phyloP scores from a whole-genome alignment of 371 early-diverging fungal species.

The Circinella minor region DNA sequence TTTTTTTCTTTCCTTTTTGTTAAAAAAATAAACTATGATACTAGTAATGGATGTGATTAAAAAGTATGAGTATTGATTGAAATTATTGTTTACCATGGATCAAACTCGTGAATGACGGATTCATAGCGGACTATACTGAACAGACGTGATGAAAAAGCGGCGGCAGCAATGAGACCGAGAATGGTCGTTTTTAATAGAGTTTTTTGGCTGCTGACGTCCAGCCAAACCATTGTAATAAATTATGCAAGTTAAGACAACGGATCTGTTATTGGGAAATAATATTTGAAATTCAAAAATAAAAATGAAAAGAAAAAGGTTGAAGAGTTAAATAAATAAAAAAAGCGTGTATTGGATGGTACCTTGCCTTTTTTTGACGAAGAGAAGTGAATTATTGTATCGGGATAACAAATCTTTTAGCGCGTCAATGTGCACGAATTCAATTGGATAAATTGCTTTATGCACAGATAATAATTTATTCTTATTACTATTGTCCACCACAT shows the following conservation, averaged over 20 bases:
- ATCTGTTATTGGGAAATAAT: background rate
- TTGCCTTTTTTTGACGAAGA: background rate
- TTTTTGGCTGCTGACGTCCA: conserved; percentile 61
- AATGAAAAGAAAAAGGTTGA: background rate
- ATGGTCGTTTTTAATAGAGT: conserved; percentile 71
- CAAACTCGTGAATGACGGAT: conserved; percentile 99
- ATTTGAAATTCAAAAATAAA: background rate
- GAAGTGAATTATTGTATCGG: background rate
- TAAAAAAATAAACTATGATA: no score
- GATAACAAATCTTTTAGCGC: background rate
- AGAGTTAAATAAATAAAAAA: background rate
- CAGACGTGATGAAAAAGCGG: conserved; percentile 92
- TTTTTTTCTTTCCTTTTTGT: no score
- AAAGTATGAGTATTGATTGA: background rate
- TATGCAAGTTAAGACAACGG: background rate
- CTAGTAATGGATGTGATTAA: background rate
- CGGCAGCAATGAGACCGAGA: conserved; percentile 84
- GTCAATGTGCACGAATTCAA: background rate
- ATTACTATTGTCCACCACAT: no score
- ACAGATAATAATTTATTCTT: no score
- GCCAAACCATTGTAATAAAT: conserved; percentile 39
- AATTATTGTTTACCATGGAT: conserved; percentile 79
- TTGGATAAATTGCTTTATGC: background rate
- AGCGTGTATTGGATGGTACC: background rate
- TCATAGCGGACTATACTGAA: conserved; percentile 97